Evolutionary conservation across 116 monocot genomes (phyloP).

Genomic region (Phalaenopsis hybrid): DNA sequence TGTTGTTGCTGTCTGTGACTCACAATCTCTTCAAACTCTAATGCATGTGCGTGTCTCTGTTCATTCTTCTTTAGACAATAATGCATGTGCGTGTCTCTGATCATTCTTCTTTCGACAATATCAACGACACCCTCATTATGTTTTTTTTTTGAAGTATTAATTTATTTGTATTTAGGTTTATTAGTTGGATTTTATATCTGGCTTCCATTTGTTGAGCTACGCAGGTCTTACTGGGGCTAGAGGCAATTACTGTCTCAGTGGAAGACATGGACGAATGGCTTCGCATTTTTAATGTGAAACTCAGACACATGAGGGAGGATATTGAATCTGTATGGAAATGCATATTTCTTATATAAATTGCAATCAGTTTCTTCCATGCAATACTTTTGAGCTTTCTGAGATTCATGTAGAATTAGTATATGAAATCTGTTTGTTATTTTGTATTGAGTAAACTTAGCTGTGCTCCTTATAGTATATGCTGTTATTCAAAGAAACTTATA

Average conservation of each 20-base stretch:
- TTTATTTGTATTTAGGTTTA: too few species aligned
- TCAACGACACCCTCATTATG: too few species aligned
- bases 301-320: constrained; percentile 98
- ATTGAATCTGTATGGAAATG: constrained; percentile 71
- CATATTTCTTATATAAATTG: neutral
- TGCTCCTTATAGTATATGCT: neutral
- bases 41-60: too few species aligned
- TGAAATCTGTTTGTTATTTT: neutral
- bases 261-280: constrained; percentile 99
- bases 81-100: too few species aligned
- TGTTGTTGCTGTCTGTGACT: neutral
- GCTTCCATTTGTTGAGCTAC: constrained; percentile 5
- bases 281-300: constrained; percentile 83
- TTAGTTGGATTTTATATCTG: neutral
- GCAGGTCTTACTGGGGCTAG: constrained; percentile 80
- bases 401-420: neutral
- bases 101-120: too few species aligned
- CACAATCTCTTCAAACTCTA: neutral
- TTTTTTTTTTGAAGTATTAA: too few species aligned
- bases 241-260: constrained; percentile 52
- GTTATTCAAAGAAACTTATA: neutral
- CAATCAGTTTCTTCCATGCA: neutral
- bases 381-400: neutral
- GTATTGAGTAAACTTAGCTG: neutral
- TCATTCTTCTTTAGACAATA: too few species aligned